phyloP scores from a whole-genome alignment of 352 stramenopile genomes.

The Phytopythium mirpurense region DNA sequence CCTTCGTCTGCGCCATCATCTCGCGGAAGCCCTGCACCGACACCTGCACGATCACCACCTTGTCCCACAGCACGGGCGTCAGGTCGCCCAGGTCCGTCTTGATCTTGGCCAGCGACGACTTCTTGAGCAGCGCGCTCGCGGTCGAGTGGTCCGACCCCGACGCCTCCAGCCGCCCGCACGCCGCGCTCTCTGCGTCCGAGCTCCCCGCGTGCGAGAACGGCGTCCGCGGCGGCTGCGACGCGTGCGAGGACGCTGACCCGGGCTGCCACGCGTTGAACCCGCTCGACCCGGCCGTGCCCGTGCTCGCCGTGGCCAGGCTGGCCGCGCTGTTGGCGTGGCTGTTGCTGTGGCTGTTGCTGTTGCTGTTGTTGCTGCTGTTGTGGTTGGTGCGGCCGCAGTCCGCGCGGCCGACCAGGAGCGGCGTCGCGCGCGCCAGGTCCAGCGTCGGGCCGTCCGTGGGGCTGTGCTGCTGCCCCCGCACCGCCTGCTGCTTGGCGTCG shows the following conservation, averaged over 20 bases:
- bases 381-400: conserved; percentile 2
- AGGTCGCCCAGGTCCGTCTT: conserved; percentile 79
- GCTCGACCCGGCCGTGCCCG: conserved; percentile 1
- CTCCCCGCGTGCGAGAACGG: conserved; percentile 16
- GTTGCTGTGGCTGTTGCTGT: neutral
- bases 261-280: conserved; percentile 7
- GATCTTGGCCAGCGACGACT: conserved; percentile 53
- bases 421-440: conserved; percentile 4
- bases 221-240: conserved; percentile 14
- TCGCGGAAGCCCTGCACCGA: conserved; percentile 80
- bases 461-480: conserved; percentile 3
- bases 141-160: conserved; percentile 31
- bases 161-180: conserved; percentile 11
- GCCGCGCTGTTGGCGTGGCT: conserved; percentile 10
- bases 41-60: conserved; percentile 81
- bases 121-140: conserved; percentile 28
- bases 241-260: neutral
- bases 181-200: conserved; percentile 17
- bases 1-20: conserved; percentile 67
- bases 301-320: conserved; percentile 11
- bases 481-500: conserved; percentile 22
- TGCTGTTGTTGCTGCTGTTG: conserved; percentile 5
- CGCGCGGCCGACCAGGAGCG: neutral
- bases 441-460: conserved; percentile 8
- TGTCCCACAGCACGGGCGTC: conserved; percentile 70